Evolutionary conservation across 768 basidiomycete species (phyloP).

Genomic region (Lactarius quietus): DNA sequence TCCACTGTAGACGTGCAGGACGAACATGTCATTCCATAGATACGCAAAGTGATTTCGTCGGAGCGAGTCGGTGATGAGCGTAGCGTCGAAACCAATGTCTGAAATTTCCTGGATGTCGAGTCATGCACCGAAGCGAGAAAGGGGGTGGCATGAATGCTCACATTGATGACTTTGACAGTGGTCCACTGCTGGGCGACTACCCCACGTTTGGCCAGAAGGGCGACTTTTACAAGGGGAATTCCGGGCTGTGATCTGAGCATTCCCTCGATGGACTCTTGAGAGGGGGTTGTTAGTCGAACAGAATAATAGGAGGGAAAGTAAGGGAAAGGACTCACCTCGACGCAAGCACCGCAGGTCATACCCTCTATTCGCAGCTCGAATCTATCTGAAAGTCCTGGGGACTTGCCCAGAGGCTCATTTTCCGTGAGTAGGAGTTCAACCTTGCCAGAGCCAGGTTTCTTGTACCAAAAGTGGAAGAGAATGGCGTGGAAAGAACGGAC

Average conservation of each 20-base stretch:
- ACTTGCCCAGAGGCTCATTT: conserved; percentile 31
- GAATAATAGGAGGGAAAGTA: background rate
- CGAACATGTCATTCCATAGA: conserved; percentile 95
- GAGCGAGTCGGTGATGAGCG: conserved; percentile 60
- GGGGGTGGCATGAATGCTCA: conserved; percentile 37
- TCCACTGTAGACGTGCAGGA: conserved; percentile 79
- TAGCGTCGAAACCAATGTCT: conserved; percentile 90
- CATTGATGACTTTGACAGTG: conserved; percentile 70
- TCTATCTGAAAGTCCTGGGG: conserved; percentile 39
- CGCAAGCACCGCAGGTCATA: conserved; percentile 89
- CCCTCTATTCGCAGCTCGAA: conserved; percentile 83
- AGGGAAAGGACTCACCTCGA: conserved; percentile 58
- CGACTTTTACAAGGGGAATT: conserved; percentile 90
- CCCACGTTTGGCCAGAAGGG: conserved; percentile 92
- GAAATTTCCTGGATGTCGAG: conserved; percentile 67
- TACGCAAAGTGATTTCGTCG: conserved; percentile 68
- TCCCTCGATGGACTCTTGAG: conserved; percentile 73
- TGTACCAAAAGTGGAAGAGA: conserved; percentile 18
- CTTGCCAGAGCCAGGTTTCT: conserved; percentile 27
- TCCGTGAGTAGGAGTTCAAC: conserved; percentile 31
- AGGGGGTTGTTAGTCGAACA: background rate
- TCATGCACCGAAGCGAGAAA: background rate
- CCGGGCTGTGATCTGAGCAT: conserved; percentile 84
- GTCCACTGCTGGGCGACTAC: conserved; percentile 80
- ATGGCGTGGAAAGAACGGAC: conserved; percentile 18